Percentiles rank a stretch among this genome's conserved stretches.
Evolutionary conservation across 352 stramenopile genomes (phyloP).

Genomic region (Pythium insidiosum): DNA sequence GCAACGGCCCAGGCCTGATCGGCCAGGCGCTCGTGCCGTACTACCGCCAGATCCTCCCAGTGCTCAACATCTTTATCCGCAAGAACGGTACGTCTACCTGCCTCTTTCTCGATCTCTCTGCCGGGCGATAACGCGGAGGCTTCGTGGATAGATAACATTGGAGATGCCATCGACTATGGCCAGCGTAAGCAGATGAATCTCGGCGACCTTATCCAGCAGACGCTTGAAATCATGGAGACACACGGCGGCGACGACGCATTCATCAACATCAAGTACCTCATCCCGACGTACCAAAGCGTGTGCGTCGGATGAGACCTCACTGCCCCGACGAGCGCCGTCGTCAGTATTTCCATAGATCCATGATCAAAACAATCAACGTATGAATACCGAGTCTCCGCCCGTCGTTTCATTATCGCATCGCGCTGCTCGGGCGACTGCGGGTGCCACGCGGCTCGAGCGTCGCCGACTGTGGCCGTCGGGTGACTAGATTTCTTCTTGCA

Average conservation of each 20-base stretch:
- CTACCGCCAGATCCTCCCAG: conserved; percentile 95
- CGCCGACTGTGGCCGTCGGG: too few species aligned
- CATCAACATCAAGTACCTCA: conserved; percentile 99
- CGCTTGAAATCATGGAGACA: conserved; percentile 94
- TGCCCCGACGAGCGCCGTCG: too few species aligned
- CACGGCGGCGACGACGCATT: conserved; percentile 96
- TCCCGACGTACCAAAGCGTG: conserved; percentile 94
- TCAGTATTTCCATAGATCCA: too few species aligned
- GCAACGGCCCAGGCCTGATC: conserved; percentile 85
- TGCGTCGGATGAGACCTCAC: conserved; percentile 44
- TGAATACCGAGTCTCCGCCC: too few species aligned
- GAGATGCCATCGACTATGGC: conserved; percentile 94
- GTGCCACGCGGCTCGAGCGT: too few species aligned
- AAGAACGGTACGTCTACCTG: conserved; percentile 77
- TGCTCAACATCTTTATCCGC: conserved; percentile 97
- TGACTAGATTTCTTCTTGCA: too few species aligned
- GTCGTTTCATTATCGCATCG: too few species aligned
- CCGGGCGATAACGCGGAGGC: too few species aligned
- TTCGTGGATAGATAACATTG: conserved; percentile 85
- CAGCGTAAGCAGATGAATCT: conserved; percentile 94
- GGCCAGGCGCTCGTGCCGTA: conserved; percentile 96
- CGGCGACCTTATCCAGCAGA: conserved; percentile 95
- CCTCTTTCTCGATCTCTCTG: too few species aligned
- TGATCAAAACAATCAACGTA: too few species aligned
- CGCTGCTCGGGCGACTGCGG: too few species aligned